Base-by-base conservation (phyloP, 176 grass and related monocot species). In the Thinopyrum elongatum region DNA sequence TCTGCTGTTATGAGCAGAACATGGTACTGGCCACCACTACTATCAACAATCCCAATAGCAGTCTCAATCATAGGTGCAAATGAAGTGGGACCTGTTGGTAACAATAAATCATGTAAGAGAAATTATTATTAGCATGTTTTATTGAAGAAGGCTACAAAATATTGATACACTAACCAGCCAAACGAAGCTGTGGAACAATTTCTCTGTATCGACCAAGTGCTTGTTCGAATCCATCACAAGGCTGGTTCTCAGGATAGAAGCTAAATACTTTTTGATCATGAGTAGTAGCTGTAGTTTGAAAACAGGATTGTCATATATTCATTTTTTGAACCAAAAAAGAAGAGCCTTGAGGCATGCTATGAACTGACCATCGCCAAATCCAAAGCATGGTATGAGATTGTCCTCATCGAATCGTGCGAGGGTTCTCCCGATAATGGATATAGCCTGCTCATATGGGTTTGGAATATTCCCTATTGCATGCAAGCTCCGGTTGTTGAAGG, bases 21-120 rank as follows among this genome's bases (percentile, higher is more conserved):
- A 93, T 93, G 95, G 74, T 94, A 97, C n/a, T 94, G 95, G 67
- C 95, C 95, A 78, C 90, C 90, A 70, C 88, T 94, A 28, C 83
- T 88, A 75, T 97, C 90, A n/a, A 94, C 95, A 86, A 94, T 97
- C 13, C 88, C 84, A 55, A 88, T 91, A 49, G 88, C 90, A 59
- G 87, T 91, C 82, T 97, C 92, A 55, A 94, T 97, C 70, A 97
- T 90, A 75, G 92, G 90, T 23, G 92, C 92, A 86, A 93, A 94
- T 14, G 92, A 97, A 85, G 92, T 93, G 51, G 95, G 92, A 4
- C 90, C 95, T 97, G 79, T 86, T 57, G 39, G 74, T 10, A 80
- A 74, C 29, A 29, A 73, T 23, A 51, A 41, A 33, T 41, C 8
- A 22, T 26, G 27, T 65, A 2, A 87, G 12, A 2, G 3, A 82